phyloP scores from a whole-genome alignment of 495 filamentous ascomycete species.

The Penicillium bovifimosum region DNA sequence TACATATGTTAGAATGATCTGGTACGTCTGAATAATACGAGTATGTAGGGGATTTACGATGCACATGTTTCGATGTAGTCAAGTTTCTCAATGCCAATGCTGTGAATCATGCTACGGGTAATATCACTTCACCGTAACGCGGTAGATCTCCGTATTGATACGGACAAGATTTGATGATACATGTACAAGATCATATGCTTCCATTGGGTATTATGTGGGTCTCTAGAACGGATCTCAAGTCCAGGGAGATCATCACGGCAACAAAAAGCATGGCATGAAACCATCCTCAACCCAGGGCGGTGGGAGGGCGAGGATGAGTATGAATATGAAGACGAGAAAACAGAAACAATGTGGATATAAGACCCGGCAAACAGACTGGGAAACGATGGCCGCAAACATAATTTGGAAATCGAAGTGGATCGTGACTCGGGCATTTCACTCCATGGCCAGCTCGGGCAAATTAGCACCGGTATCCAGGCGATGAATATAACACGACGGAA shows the following conservation, averaged over 20 bases:
- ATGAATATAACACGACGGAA: background rate
- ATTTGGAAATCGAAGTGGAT: slow-evolving; percentile 15
- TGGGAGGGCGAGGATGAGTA: background rate
- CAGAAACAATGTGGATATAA: slow-evolving; percentile 21
- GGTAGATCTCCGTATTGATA: background rate
- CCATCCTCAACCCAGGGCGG: background rate
- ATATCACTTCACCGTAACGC: too few species aligned
- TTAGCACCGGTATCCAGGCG: background rate
- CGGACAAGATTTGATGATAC: background rate
- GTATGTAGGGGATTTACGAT: too few species aligned
- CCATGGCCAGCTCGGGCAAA: slow-evolving; percentile 7
- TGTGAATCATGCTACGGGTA: too few species aligned
- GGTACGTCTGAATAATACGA: too few species aligned
- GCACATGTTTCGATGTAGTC: too few species aligned
- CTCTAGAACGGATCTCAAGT: slow-evolving; percentile 5
- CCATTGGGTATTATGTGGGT: slow-evolving; percentile 21
- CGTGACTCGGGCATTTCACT: slow-evolving; percentile 20
- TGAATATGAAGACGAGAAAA: slow-evolving; percentile 4
- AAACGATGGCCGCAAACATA: slow-evolving; percentile 8
- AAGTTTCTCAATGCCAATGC: too few species aligned
- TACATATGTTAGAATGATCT: too few species aligned
- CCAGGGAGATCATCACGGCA: slow-evolving; percentile 3
- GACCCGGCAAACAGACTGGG: slow-evolving; percentile 8
- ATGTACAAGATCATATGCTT: slow-evolving; percentile 14
- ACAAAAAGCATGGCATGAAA: slow-evolving; percentile 3